These are phyloP conservation scores for Phylloporus sp. DNA, from an alignment of 768 basidiomycete genomes.

Conservation along the genomic window DNA sequence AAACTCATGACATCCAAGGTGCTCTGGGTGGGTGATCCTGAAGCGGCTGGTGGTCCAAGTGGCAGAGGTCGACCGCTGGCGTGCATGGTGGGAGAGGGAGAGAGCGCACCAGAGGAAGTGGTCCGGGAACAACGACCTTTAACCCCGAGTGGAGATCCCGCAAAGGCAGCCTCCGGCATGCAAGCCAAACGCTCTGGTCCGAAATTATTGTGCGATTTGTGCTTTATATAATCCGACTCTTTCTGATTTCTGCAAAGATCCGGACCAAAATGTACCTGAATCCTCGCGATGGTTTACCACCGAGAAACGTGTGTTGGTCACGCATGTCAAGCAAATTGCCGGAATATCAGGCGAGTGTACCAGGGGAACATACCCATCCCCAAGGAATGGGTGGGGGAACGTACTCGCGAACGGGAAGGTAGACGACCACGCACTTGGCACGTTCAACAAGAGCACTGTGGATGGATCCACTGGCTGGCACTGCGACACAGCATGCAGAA, in stretches of 20 bases:
- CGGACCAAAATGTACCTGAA: slow-evolving; percentile 4
- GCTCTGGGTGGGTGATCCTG: background rate
- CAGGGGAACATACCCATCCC: slow-evolving; percentile 1
- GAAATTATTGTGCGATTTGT: background rate
- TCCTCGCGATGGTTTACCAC: slow-evolving; percentile 6
- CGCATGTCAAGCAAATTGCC: background rate
- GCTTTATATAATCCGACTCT: background rate
- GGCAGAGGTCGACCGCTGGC: background rate
- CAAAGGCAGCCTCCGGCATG: background rate
- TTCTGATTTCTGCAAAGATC: slow-evolving; percentile 10
- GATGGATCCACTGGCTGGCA: background rate
- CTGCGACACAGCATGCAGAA: slow-evolving; percentile 13
- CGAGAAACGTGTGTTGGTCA: slow-evolving; percentile 18
- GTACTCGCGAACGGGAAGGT: background rate
- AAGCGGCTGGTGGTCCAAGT: background rate
- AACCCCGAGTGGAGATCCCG: background rate
- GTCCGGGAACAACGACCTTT: background rate
- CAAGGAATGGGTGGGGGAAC: background rate
- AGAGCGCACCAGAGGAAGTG: background rate
- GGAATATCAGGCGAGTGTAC: slow-evolving; percentile 3
- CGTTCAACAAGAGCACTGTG: slow-evolving; percentile 3
- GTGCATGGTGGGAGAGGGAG: background rate
- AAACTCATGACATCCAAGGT: background rate
- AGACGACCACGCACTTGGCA: slow-evolving; percentile 2
- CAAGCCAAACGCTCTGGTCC: background rate